Percentiles rank a stretch among this genome's conserved stretches.
Evolutionary conservation across 352 stramenopile species (phyloP).

Genomic region (Elongisporangium prolatum): DNA sequence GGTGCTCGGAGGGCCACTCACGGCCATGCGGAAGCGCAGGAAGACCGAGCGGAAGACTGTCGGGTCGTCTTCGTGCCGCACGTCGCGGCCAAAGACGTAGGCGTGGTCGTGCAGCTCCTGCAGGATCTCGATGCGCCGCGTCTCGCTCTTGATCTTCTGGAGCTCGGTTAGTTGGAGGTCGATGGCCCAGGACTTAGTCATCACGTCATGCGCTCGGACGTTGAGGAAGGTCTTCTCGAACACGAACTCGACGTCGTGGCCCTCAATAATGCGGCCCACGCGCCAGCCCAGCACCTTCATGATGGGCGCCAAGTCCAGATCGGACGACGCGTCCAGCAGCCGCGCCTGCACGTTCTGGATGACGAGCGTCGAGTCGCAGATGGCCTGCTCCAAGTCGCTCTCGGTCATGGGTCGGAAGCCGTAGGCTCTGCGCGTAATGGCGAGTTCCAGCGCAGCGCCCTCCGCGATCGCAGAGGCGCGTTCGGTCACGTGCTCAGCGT

Average conservation of each 20-base stretch:
- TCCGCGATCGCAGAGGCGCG: not conserved
- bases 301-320: slow-evolving; percentile 11
- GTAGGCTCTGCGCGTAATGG: slow-evolving; percentile 24
- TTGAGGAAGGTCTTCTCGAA: slow-evolving; percentile 37
- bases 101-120: slow-evolving; percentile 24
- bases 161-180: slow-evolving; percentile 33
- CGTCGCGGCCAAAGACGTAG: slow-evolving; percentile 29
- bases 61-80: slow-evolving; percentile 19
- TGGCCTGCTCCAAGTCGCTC: slow-evolving; percentile 23
- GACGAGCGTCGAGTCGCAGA: slow-evolving; percentile 27
- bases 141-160: slow-evolving; percentile 32
- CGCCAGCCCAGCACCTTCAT: slow-evolving; percentile 31
- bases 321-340: slow-evolving; percentile 13
- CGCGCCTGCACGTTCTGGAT: slow-evolving; percentile 19
- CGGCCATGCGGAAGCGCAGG: slow-evolving; percentile 26
- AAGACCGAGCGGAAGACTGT: slow-evolving; percentile 33
- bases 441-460: slow-evolving; percentile 2
- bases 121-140: slow-evolving; percentile 25
- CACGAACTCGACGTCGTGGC: slow-evolving; percentile 28
- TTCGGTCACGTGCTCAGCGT: slow-evolving; percentile 1
- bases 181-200: slow-evolving; percentile 39
- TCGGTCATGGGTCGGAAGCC: slow-evolving; percentile 28
- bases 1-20: not conserved
- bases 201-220: slow-evolving; percentile 15
- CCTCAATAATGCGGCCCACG: slow-evolving; percentile 24